Evolutionary conservation across 1,284 basidiomycete species (phyloP).

Genomic region (Puccinia coronata): DNA sequence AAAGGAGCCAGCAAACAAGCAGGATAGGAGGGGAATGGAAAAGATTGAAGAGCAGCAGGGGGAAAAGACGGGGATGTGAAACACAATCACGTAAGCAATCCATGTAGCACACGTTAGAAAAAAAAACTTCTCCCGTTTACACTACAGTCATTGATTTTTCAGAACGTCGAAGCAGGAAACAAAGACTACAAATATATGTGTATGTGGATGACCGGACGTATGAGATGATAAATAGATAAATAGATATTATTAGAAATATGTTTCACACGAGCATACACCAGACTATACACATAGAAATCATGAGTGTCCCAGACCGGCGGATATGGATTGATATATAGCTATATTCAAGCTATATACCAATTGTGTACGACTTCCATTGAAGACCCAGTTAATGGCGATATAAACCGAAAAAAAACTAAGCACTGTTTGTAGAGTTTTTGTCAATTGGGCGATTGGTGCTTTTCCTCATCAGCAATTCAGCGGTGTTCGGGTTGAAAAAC

Average conservation of each 20-base stretch:
- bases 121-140: no score
- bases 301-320: background rate
- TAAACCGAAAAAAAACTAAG: background rate
- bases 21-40: no score
- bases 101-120: no score
- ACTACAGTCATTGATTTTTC: background rate
- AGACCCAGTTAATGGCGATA: background rate
- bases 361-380: constrained; percentile 7
- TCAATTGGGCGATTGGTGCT: background rate
- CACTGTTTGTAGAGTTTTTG: background rate
- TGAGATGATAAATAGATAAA: background rate
- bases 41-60: no score
- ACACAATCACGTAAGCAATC: no score
- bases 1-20: no score
- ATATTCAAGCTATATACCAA: background rate
- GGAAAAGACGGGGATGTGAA: no score
- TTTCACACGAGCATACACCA: background rate
- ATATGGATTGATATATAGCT: background rate
- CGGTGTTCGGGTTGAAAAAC: constrained; percentile 60
- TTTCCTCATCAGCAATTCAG: constrained; percentile 58
- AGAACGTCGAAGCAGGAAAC: background rate
- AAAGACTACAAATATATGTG: background rate
- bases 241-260: background rate
- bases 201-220: background rate
- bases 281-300: background rate